Percentiles rank a stretch among this genome's conserved stretches.
Evolutionary conservation across 2,329 filamentous ascomycete genomes (phyloP).

Genomic region (Alternaria atra): DNA sequence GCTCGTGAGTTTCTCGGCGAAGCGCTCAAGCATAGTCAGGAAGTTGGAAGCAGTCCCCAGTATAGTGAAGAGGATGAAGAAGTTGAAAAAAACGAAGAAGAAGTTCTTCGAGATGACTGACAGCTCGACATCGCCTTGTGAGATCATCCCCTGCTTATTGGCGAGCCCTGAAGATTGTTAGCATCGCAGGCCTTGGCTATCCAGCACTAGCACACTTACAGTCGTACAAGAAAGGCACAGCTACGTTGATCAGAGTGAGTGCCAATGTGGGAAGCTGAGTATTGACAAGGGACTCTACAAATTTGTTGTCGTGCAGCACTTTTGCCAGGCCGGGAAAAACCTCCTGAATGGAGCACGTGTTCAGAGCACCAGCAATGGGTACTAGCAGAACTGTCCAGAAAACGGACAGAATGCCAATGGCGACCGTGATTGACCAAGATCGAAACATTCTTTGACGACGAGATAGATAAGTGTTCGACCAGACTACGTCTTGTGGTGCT

Average conservation of each 20-base stretch:
- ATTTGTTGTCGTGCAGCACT: conserved; percentile 71
- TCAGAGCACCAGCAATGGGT: conserved; percentile 79
- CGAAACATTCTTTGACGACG: conserved; percentile 76
- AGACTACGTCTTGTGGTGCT: conserved; percentile 90
- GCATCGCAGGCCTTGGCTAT: not conserved
- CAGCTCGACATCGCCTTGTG: conserved; percentile 90
- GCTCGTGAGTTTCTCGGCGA: conserved; percentile 79
- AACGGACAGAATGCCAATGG: conserved; percentile 83
- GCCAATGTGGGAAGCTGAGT: conserved; percentile 87
- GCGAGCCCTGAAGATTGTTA: conserved; percentile 67
- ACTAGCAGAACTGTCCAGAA: conserved; percentile 88
- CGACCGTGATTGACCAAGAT: conserved; percentile 82
- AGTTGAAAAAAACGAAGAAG: conserved; percentile 99
- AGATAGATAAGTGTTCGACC: conserved; percentile 89
- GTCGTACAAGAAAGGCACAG: conserved; percentile 93
- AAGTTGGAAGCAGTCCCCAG: conserved; percentile 83
- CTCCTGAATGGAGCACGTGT: conserved; percentile 79
- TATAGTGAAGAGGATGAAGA: conserved; percentile 93
- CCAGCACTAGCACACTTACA: conserved; percentile 61
- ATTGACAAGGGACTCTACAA: conserved; percentile 79
- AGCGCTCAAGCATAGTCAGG: conserved; percentile 67
- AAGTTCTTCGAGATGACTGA: conserved; percentile 98
- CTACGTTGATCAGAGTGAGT: conserved; percentile 85
- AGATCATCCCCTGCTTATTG: conserved; percentile 92
- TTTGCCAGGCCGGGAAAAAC: conserved; percentile 75